These are phyloP conservation scores for Colletotrichum sp. DNA, from an alignment of 2,329 filamentous ascomycete genomes.

Conservation along the genomic window DNA sequence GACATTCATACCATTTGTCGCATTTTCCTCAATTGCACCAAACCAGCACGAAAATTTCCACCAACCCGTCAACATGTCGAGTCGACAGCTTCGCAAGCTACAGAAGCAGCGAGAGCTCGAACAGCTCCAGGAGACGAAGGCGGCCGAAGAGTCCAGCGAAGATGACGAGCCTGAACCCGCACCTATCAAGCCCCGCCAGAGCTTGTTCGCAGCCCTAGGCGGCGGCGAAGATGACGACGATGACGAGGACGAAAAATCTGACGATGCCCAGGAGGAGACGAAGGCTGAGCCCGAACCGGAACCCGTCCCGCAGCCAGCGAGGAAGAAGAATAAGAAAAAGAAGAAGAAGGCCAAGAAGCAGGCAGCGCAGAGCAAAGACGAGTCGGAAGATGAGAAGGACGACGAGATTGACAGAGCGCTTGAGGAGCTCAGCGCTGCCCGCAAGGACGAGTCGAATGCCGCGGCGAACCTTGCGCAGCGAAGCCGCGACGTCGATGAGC, in stretches of 20 bases:
- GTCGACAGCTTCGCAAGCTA: constrained; percentile 55
- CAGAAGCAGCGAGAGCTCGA: constrained; percentile 54
- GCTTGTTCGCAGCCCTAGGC: constrained; percentile 57
- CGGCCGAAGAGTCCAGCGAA: constrained; percentile 31
- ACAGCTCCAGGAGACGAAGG: constrained; percentile 25
- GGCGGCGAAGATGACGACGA: constrained; percentile 43
- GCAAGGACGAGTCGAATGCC: constrained; percentile 21
- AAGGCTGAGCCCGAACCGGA: constrained; percentile 23
- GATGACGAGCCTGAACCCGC: constrained; percentile 35
- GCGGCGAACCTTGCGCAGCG: constrained; percentile 2
- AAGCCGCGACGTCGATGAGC: constrained; percentile 31
- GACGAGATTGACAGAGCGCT: constrained; percentile 64
- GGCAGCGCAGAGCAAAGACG: constrained; percentile 25
- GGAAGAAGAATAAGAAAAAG: constrained; percentile 42
- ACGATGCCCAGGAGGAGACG: constrained; percentile 28
- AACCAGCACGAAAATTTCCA: background rate
- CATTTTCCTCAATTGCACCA: background rate
- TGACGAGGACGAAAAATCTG: constrained; percentile 35
- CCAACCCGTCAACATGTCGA: constrained; percentile 46
- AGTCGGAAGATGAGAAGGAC: constrained; percentile 30
- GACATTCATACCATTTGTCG: background rate
- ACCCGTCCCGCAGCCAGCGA: constrained; percentile 20
- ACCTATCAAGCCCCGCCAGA: constrained; percentile 43
- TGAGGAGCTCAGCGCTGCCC: constrained; percentile 48
- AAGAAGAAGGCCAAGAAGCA: constrained; percentile 38